phyloP scores from a whole-genome alignment of 106 monocot genomes.

The Ottelia alismoides region DNA sequence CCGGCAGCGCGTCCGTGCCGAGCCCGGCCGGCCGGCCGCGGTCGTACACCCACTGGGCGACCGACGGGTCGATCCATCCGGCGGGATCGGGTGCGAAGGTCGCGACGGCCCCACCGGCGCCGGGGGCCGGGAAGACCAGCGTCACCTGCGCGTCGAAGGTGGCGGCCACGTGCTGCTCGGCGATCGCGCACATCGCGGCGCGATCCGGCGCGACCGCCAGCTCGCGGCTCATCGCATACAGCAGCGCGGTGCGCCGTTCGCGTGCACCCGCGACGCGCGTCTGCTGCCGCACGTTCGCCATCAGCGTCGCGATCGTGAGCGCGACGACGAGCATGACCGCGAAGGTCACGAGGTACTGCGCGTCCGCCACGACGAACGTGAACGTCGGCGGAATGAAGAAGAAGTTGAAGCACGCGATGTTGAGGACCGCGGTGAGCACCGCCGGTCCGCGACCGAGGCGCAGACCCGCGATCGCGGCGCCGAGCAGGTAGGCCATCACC shows the following conservation, averaged over 20 bases:
- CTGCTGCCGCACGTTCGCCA: background rate
- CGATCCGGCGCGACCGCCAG: background rate
- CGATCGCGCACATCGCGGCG: background rate
- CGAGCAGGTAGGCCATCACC: background rate
- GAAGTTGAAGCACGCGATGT: background rate
- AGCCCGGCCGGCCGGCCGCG: background rate
- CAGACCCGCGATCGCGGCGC: background rate
- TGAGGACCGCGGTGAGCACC: background rate
- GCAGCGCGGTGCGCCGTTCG: background rate
- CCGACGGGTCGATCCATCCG: background rate
- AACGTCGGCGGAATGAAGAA: background rate
- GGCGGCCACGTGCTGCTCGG: background rate
- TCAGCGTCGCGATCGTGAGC: background rate
- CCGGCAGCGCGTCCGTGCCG: background rate
- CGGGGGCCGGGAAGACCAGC: background rate
- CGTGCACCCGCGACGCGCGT: background rate
- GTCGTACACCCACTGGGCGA: background rate
- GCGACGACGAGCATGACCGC: background rate
- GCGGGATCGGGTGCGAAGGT: too few species aligned
- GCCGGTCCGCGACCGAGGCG: background rate
- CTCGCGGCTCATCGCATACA: background rate
- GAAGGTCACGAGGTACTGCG: background rate
- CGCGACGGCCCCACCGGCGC: background rate
- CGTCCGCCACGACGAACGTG: background rate
- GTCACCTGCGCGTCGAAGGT: background rate